Percentiles rank a stretch among this genome's conserved stretches.
Evolutionary conservation across 192 early-diverging fungal genomes (phyloP).

Genomic region (Gorgonomyces haynaldii): DNA sequence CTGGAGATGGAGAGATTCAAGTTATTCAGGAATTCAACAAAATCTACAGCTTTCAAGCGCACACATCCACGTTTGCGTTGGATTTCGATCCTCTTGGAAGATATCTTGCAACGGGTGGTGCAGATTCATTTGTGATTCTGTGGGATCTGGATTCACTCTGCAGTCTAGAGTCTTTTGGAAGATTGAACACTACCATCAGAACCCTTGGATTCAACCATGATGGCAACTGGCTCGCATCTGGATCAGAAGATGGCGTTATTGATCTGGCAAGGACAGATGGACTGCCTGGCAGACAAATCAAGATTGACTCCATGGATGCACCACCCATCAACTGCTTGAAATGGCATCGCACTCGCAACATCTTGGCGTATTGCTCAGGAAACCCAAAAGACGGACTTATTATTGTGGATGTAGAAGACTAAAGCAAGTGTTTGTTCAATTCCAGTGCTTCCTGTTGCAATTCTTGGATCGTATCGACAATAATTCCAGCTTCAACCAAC

Average conservation of each 20-base stretch:
- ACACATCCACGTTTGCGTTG: constrained; percentile 73
- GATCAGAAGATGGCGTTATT: constrained; percentile 65
- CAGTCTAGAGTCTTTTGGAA: constrained; percentile 40
- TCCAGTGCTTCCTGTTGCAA: constrained; percentile 31
- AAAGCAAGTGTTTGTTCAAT: no score
- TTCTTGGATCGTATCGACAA: constrained; percentile 58
- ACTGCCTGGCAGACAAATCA: no score
- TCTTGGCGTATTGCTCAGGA: no score
- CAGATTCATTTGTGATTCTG: constrained; percentile 60
- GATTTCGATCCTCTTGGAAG: constrained; percentile 67
- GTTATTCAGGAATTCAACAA: constrained; percentile 52
- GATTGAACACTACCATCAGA: constrained; percentile 56
- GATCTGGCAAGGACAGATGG: constrained; percentile 72
- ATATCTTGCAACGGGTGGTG: constrained; percentile 69
- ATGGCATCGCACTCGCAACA: no score
- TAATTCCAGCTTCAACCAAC: constrained; percentile 57
- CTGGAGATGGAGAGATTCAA: constrained; percentile 51
- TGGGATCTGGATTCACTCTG: constrained; percentile 62
- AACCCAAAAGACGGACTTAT: no score
- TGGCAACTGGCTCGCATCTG: constrained; percentile 62
- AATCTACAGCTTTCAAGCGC: constrained; percentile 45
- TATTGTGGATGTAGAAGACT: no score
- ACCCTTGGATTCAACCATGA: constrained; percentile 70
- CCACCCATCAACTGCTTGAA: no score
- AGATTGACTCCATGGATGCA: constrained; percentile 44